Conservation (phyloP, 78 protist genomes). For the Dictyostelium intermedium region DNA sequence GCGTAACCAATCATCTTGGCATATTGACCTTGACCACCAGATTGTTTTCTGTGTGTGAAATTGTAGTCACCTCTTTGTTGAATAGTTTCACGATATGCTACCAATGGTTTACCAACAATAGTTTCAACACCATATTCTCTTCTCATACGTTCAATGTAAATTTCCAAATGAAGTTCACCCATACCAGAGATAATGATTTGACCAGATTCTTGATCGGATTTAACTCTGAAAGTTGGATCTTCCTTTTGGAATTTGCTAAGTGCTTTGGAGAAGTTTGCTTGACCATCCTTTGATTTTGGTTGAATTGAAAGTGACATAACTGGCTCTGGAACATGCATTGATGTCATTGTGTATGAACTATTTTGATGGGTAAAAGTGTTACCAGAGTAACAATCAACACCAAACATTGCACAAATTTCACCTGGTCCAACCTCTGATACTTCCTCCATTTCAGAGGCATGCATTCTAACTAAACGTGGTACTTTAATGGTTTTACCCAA, state of each 20-base stretch:
- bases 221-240: constrained; percentile 97
- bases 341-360: constrained; percentile 66
- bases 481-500: constrained; percentile 83
- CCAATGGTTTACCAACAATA: constrained; percentile 88
- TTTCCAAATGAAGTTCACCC: constrained; percentile 98
- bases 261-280: constrained; percentile 82
- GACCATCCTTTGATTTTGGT: constrained; percentile 79
- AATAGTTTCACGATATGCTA: constrained; percentile 92
- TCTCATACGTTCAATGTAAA: constrained; percentile 91
- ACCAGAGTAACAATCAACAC: constrained; percentile 97
- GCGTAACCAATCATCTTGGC: constrained; percentile 92
- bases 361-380: constrained; percentile 92
- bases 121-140: constrained; percentile 88
- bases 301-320: constrained; percentile 93
- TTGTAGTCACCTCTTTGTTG: constrained; percentile 74
- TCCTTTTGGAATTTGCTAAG: constrained; percentile 90
- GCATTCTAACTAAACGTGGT: constrained; percentile 95
- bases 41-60: constrained; percentile 96
- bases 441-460: constrained; percentile 93
- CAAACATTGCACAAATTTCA: constrained; percentile 97
- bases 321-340: constrained; percentile 96
- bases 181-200: constrained; percentile 94
- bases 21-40: constrained; percentile 98
- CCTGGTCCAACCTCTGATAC: constrained; percentile 89
- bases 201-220: constrained; percentile 78